Base-by-base conservation (phyloP, 164 flowering plant species). In the Protea cynaroides region DNA sequence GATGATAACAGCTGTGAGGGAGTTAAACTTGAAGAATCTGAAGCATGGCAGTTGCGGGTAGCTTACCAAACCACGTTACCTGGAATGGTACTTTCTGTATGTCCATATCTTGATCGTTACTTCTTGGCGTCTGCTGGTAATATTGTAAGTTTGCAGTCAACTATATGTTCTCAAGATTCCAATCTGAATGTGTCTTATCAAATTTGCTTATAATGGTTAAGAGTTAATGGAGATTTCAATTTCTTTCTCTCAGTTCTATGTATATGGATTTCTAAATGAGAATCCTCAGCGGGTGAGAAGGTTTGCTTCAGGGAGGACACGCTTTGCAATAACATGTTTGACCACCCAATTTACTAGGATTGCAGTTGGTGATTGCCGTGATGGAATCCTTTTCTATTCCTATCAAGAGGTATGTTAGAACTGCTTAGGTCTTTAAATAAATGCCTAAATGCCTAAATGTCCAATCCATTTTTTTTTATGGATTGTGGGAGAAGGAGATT, bases 321-420 rank as follows among this genome's bases (percentile, higher is more conserved):
- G 97, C 34, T 89, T 85, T 71, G 78, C 82, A 75, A 83, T 91
- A 50, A 79, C 80, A 54, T 83, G 90, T 56, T 75, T 94, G 84
- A 80, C 90, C 62, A 63, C 96, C 40, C 78, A 83, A 52, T 76
- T 74, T 72, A 85, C 84, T 58, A 85, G 89, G 78, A 94, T 94
- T 75, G 99, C 90, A 63, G 96, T 94, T 71, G 96, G 97, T 66
- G 99, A 94, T 80, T 87, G 96, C 73, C 95, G 99, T 52, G 99
- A 94, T 86, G 99, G 99, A 25, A 68, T 94, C 69, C 90, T 94
- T 73, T 86, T 87, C 72, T 94, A 81, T 74, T 74, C 91, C 17
- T 91, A 87, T 69, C 82, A 84, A 56, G 99, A 91, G 94, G 97
- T 91, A 66, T 37, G 59, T 29, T 47, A 25, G 4, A 46, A 29